Percentiles rank a stretch among this genome's conserved stretches.
Evolutionary conservation across 495 filamentous ascomycete species (phyloP).

Genomic region (Xylaria bambusicola): DNA sequence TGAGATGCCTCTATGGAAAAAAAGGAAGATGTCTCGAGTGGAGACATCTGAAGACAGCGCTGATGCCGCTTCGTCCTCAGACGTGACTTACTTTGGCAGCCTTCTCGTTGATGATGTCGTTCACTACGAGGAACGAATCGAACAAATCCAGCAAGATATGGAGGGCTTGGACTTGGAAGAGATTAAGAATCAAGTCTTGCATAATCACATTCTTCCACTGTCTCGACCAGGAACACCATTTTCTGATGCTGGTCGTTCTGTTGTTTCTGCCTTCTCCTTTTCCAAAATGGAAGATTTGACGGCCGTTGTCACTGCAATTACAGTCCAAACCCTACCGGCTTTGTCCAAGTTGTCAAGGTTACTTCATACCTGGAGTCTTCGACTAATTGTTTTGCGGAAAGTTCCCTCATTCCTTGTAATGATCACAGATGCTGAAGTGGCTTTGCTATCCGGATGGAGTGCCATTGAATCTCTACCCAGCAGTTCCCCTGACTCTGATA

Average conservation of each 20-base stretch:
- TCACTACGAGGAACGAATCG: conserved; percentile 70
- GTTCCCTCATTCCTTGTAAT: conserved; percentile 69
- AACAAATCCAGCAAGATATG: conserved; percentile 75
- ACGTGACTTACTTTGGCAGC: conserved; percentile 65
- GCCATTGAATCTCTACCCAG: conserved; percentile 47
- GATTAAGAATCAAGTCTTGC: conserved; percentile 83
- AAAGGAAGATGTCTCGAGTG: conserved; percentile 34
- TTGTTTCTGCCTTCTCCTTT: conserved; percentile 50
- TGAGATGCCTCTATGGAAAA: conserved; percentile 50
- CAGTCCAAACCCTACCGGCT: conserved; percentile 80
- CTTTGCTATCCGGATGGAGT: conserved; percentile 64
- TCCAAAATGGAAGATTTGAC: conserved; percentile 78
- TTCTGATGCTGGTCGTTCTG: conserved; percentile 40
- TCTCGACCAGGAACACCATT: conserved; percentile 55
- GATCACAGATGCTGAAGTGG: conserved; percentile 62
- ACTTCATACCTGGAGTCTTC: conserved; percentile 73
- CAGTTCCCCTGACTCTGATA: conserved; percentile 20
- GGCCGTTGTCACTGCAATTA: conserved; percentile 83
- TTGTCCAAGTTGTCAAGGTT: conserved; percentile 70
- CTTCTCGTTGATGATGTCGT: conserved; percentile 62
- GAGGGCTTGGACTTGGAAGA: conserved; percentile 84
- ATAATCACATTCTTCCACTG: conserved; percentile 67
- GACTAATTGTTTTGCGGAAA: conserved; percentile 70
- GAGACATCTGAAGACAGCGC: conserved; percentile 7
- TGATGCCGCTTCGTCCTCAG: conserved; percentile 23